Evolutionary conservation across 202 grass and related monocot genomes (phyloP), one percentile per base, ranked within the genome.

Genomic region (Carex sylvatica): DNA sequence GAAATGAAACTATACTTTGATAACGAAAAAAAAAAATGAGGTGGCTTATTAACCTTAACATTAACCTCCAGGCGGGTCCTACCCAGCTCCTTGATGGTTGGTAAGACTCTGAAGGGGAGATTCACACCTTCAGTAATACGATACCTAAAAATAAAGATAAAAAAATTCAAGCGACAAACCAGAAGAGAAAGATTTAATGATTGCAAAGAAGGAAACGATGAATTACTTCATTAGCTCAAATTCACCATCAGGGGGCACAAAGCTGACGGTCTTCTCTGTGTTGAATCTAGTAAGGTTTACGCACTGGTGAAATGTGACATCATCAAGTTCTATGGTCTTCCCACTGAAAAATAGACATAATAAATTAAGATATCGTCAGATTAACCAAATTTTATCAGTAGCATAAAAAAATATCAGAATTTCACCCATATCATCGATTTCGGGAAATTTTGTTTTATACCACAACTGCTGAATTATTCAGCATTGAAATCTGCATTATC

Each of bases 251-350:
- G 93, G 96, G 62, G 93, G 96, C 55, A 99, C 96, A 26, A 99
- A 99, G 86, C 96, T 99, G 73, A 99, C 96, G 16, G 96, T 99
- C 83, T 99, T 99, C 87, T 99, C 96, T 13, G 93, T 92, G 72
- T 99, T 99, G 87, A 99, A 99, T 87, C 96, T 96, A 70, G 96
- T 99, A 86, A 99, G 83, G 59, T 99, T 99, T 52, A 99, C 96
- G 61, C 96, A 99, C 79, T 99, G 96, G 83, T 99, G 96, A 90
- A 99, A 99, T 36, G 96, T 99, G 11, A 96, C 96, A 82, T 96
- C 96, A 82, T 99, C 96, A 79, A 99, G 93, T 92, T 99, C 96
- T 82, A 99, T 99, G 49, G 93, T 99, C 87, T 99, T 99, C 72
- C 96, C 93, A 69, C 96, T 99, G 55, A 74, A 74, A 74, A 62